phyloP scores from a whole-genome alignment of 495 filamentous ascomycete species.

The Bryoglossum gracile region DNA sequence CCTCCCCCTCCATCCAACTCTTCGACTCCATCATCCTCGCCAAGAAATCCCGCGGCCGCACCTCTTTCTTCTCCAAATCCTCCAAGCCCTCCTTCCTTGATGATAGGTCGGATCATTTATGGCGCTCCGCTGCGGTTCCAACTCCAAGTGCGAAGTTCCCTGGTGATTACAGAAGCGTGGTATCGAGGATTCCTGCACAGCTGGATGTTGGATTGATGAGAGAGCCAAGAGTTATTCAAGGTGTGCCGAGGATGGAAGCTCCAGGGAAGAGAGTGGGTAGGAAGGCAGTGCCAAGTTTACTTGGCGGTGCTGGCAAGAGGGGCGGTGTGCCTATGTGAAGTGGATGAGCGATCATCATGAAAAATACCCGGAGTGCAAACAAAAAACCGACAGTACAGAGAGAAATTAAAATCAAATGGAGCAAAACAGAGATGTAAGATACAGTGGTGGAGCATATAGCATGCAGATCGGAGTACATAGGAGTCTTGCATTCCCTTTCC shows the following conservation, averaged over 20 bases:
- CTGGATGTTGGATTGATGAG: constrained; percentile 82
- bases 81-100: constrained; percentile 64
- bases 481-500: no score
- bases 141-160: constrained; percentile 65
- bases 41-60: constrained; percentile 78
- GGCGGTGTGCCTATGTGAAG: not conserved
- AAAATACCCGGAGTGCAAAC: no score
- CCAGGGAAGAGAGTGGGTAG: constrained; percentile 44
- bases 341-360: not conserved
- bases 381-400: no score
- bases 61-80: constrained; percentile 47
- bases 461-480: no score
- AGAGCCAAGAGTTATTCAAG: constrained; percentile 72
- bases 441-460: no score
- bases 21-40: constrained; percentile 95
- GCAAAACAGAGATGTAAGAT: no score
- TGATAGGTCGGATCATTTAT: constrained; percentile 85
- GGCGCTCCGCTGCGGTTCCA: constrained; percentile 81
- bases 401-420: no score
- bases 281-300: constrained; percentile 70
- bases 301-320: constrained; percentile 24
- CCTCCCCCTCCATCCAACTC: constrained; percentile 63
- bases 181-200: constrained; percentile 64
- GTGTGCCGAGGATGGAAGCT: constrained; percentile 59
- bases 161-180: constrained; percentile 50